These are phyloP conservation scores for Myxozyma neglecta DNA, from an alignment of 805 yeast genomes.

Conservation along the genomic window DNA sequence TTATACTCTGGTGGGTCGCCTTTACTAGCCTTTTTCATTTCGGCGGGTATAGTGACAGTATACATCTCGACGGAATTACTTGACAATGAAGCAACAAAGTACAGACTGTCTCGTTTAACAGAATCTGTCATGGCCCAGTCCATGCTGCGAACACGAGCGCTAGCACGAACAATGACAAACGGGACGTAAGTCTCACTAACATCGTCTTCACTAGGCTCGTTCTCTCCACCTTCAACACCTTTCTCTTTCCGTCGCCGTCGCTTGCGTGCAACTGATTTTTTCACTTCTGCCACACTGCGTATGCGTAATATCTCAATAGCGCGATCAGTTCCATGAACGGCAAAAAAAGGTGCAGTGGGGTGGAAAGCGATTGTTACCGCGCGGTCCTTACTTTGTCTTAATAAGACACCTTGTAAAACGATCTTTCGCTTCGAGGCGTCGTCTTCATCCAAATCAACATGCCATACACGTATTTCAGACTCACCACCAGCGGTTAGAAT, in stretches of 20 bases:
- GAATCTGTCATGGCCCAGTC: slow-evolving; percentile 55
- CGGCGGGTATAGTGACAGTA: slow-evolving; percentile 53
- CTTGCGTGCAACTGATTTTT: slow-evolving; percentile 73
- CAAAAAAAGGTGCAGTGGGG: slow-evolving; percentile 47
- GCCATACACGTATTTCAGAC: slow-evolving; percentile 83
- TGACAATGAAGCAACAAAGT: slow-evolving; percentile 62
- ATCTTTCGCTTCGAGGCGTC: slow-evolving; percentile 55
- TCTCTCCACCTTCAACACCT: slow-evolving; percentile 62
- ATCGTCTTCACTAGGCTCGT: slow-evolving; percentile 48
- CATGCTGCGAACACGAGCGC: slow-evolving; percentile 61
- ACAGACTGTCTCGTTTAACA: slow-evolving; percentile 47
- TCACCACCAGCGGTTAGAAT: slow-evolving; percentile 73
- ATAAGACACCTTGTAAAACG: slow-evolving; percentile 58
- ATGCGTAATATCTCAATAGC: slow-evolving; percentile 73
- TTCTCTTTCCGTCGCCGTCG: slow-evolving; percentile 75
- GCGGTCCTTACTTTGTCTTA: slow-evolving; percentile 58
- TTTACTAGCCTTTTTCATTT: slow-evolving; percentile 41
- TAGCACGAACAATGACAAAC: slow-evolving; percentile 64
- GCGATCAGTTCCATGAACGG: slow-evolving; percentile 75
- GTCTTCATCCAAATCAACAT: slow-evolving; percentile 46
- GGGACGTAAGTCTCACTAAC: slow-evolving; percentile 60
- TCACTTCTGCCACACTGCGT: slow-evolving; percentile 72
- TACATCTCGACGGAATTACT: slow-evolving; percentile 77
- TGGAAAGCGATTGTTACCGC: slow-evolving; percentile 62
- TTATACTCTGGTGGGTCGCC: slow-evolving; percentile 42